Evolutionary conservation across 176 grass and related monocot genomes (phyloP).

Genomic region (Triticum urartu): DNA sequence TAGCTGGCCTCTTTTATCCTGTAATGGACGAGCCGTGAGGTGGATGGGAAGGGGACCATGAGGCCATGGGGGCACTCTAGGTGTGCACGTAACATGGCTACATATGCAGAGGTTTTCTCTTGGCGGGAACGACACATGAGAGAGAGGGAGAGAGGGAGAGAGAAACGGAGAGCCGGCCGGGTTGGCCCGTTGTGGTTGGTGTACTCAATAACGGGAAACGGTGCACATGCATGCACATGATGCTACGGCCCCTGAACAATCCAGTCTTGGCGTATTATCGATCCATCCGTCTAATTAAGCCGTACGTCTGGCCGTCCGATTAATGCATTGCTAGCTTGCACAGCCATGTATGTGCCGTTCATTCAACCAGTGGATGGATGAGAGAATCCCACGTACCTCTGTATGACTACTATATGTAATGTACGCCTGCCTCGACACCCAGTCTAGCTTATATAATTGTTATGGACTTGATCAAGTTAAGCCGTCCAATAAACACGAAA

Average conservation of each 20-base stretch:
- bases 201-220: constrained; percentile 31
- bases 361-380: not conserved
- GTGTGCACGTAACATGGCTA: constrained; percentile 36
- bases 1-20: not conserved
- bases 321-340: not conserved
- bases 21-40: not conserved
- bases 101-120: constrained; percentile 6
- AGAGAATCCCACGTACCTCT: not conserved
- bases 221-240: constrained; percentile 49
- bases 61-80: not conserved
- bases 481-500: not conserved
- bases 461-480: not conserved
- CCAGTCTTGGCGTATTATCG: not conserved
- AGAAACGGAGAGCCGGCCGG: constrained; percentile 19
- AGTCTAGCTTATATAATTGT: not conserved
- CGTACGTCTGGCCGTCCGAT: not conserved
- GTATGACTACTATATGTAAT: too few species aligned
- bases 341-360: not conserved
- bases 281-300: not conserved
- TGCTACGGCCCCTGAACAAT: not conserved
- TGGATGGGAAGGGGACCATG: not conserved
- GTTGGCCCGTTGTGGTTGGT: constrained; percentile 32
- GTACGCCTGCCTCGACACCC: not conserved
- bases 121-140: not conserved
- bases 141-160: not conserved